These are phyloP conservation scores for Coprinellus micaceus DNA, from an alignment of 768 basidiomycete genomes.

Conservation along the genomic window DNA sequence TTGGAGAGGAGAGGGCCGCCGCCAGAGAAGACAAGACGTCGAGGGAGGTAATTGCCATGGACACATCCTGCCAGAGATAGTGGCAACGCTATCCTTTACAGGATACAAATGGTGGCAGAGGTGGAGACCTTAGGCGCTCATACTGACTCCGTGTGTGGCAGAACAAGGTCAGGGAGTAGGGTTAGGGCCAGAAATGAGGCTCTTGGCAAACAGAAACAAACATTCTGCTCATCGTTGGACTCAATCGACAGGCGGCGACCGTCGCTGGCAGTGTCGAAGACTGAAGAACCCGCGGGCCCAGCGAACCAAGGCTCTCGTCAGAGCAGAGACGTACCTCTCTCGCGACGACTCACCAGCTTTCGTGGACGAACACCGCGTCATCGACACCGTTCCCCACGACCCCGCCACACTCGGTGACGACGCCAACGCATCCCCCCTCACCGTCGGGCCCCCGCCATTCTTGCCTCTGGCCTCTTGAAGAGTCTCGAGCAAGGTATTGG, in stretches of 20 bases:
- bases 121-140: too few relatives aligned
- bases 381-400: neutral
- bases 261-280: constrained; percentile 4
- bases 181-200: neutral
- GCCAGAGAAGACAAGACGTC: too few relatives aligned
- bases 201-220: constrained; percentile 11
- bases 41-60: too few relatives aligned
- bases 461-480: neutral
- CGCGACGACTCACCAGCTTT: neutral
- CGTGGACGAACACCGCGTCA: neutral
- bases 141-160: neutral
- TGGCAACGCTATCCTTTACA: too few relatives aligned
- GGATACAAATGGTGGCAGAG: too few relatives aligned
- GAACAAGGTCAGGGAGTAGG: neutral
- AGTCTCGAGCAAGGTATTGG: neutral
- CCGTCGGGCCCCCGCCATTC: neutral
- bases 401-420: constrained; percentile 3
- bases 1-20: too few relatives aligned
- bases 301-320: neutral
- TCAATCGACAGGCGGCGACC: constrained; percentile 2
- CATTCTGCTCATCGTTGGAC: constrained; percentile 12
- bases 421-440: neutral
- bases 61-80: too few relatives aligned
- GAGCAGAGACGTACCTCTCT: neutral
- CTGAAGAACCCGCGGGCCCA: neutral